Evolutionary conservation across 768 basidiomycete species (phyloP), one percentile per base, ranked within the genome.

Genomic region (Roridomyces roridus): DNA sequence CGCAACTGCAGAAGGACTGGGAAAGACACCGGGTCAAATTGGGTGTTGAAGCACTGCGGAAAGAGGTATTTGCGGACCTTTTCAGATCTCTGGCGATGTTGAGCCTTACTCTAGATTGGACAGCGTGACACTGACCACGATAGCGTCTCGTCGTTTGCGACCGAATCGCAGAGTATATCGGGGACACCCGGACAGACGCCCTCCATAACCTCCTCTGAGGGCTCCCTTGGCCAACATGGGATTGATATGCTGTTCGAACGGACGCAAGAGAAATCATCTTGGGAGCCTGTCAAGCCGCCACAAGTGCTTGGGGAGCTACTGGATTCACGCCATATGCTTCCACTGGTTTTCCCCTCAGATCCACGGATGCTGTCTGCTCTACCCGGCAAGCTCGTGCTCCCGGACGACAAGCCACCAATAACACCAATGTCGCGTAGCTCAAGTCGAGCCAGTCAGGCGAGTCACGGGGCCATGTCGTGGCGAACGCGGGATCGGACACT

Each of bases 1-100:
- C 86, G 3, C 96, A 98, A 66, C 78, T 99, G 9, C 96, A 98
- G 74, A 96, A 93, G 68, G 96, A 98, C 69, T 99, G 96, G 96
- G 96, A 99, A 72, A 79, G 92, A 53, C 89, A 93, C 69, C 81
- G 94, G 40, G 86, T 96, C 28, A 91, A 93, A 68, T 77, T 91
- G 28, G 92, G 93, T 4, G 93, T 96, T 9, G 89, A 93, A 66
- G 87, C 88, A 9, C 75, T 94, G 29, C 87, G 90, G 57, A 91
- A 88, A 73, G 92, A 94, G 85, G 91, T 92, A 57, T 23, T 39
- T 50, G 35, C 6, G 21, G 36, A 34, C 18, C 46, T 15, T 42
- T 39, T 41, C 23, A 4, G 26, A 44, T 15, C 40, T 20, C 5
- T 35, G 18, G 48, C 61, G n/a, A 60, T 52, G 50, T 59, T 39